Evolutionary conservation across 345 rosid species (phyloP).

Genomic region (Psidium guajava): DNA sequence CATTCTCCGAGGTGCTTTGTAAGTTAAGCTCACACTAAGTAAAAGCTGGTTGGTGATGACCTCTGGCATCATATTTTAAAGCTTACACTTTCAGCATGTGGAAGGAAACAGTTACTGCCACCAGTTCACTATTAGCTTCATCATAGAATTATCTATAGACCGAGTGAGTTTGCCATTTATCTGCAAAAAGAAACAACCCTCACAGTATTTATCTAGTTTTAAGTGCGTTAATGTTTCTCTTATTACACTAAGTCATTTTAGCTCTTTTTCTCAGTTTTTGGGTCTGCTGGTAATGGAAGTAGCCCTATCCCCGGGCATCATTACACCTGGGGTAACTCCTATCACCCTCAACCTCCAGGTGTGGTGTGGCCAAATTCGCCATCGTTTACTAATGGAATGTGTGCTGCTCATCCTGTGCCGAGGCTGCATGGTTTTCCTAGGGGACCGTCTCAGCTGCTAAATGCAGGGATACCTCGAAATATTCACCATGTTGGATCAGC

Average conservation of each 20-base stretch:
- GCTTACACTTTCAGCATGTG: neutral
- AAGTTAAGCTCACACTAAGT: neutral
- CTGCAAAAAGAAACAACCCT: neutral
- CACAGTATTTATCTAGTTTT: neutral
- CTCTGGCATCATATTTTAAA: neutral
- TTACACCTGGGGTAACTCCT: slow-evolving; percentile 54
- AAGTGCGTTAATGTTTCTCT: neutral
- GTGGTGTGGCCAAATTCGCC: slow-evolving; percentile 82
- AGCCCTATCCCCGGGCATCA: slow-evolving; percentile 39
- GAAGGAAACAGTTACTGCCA: neutral
- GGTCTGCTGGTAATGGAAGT: slow-evolving; percentile 68
- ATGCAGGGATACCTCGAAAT: slow-evolving; percentile 34
- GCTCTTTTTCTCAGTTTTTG: slow-evolving; percentile 31
- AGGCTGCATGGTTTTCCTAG: slow-evolving; percentile 56
- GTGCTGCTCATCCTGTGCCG: slow-evolving; percentile 35
- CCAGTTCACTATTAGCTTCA: neutral
- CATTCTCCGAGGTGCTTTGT: neutral
- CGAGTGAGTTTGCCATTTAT: neutral
- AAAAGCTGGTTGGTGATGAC: neutral
- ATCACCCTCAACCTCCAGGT: slow-evolving; percentile 49
- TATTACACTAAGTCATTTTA: neutral
- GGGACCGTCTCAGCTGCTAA: slow-evolving; percentile 52
- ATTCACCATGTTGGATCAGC: slow-evolving; percentile 85
- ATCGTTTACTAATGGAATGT: slow-evolving; percentile 54
- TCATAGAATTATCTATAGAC: neutral